Conservation (phyloP, 192 early-diverging fungal genomes). For the Lunasporangiospora selenospora region DNA sequence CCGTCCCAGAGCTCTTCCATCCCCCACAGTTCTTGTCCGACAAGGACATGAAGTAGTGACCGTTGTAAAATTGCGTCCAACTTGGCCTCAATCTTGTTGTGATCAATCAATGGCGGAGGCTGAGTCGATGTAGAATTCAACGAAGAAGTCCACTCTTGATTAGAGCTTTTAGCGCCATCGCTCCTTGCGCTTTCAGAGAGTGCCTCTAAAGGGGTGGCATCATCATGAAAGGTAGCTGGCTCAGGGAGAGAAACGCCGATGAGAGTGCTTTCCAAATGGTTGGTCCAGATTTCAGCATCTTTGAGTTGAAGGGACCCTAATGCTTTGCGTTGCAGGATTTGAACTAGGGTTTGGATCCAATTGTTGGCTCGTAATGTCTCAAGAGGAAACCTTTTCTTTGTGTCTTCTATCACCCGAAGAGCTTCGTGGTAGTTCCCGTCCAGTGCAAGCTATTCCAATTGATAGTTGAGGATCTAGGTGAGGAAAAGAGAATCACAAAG, state of each 20-base stretch:
- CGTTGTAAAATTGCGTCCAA: constrained; percentile 26
- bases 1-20: constrained; percentile 31
- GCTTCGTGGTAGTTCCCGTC: constrained; percentile 18
- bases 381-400: constrained; percentile 22
- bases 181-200: no score
- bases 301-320: constrained; percentile 10
- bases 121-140: no score
- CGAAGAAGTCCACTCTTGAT: no score
- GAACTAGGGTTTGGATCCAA: constrained; percentile 39
- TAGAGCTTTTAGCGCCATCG: no score
- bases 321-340: constrained; percentile 26
- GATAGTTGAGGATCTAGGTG: no score
- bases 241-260: no score
- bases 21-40: constrained; percentile 10
- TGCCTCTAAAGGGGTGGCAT: no score
- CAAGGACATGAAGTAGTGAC: constrained; percentile 12
- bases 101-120: no score
- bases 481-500: no score
- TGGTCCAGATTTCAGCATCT: constrained; percentile 22
- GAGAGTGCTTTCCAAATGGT: constrained; percentile 17
- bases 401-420: constrained; percentile 11
- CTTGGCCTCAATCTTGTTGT: constrained; percentile 17
- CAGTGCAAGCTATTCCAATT: constrained; percentile 6
- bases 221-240: no score
- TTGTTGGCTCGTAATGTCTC: constrained; percentile 20